Base-by-base conservation (phyloP, 148 eudicot genomes). In the Silene uniflora region DNA sequence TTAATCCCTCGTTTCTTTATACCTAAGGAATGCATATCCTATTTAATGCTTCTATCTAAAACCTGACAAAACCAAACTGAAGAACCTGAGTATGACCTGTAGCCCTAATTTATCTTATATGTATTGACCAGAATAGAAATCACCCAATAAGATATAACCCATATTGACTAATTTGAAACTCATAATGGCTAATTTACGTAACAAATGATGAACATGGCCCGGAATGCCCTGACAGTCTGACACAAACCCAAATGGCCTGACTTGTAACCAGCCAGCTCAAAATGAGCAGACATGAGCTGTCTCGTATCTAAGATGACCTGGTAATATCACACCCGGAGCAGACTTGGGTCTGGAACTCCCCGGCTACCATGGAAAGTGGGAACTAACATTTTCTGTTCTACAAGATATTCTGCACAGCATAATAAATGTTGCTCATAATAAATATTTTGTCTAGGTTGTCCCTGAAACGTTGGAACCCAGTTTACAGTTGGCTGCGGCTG, bases 381-480 rank as follows among this genome's bases (percentile, higher is more conserved):
- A 59, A 66, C 29, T 35, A 49, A 25, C 54, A 23, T 25, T 73
- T 29, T 60, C 74, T 56, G 58, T 66, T 25, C 58, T 62, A 23
- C 49, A 27, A 55, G 22, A 44, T 62, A 62, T n/a, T 72, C 71
- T 71, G 39, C 59, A 12, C 9, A 35, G 24, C 27, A 2, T 71
- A 46, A 39, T 73, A 62, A 3, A 27, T 58, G 17, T 62, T 60
- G 47, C 75, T 78, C 62, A 32, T 62, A 62, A 60, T 77, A 67
- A 54, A 61, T 75, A 66, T 66, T 52, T 62, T 62, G 52, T 78
- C 49, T 85, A 92, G 96, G 97, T 92, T 84, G 97, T 92, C 46
- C 97, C 97, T 4, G 97, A 92, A 90, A 92, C 97, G 69, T 86
- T 92, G 85, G 97, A 92, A 82, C 98, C 98, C 73, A 93, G 98